These are phyloP conservation scores for Nigrospora oryzae DNA, from an alignment of 2,329 filamentous ascomycete genomes.

Conservation along the genomic window DNA sequence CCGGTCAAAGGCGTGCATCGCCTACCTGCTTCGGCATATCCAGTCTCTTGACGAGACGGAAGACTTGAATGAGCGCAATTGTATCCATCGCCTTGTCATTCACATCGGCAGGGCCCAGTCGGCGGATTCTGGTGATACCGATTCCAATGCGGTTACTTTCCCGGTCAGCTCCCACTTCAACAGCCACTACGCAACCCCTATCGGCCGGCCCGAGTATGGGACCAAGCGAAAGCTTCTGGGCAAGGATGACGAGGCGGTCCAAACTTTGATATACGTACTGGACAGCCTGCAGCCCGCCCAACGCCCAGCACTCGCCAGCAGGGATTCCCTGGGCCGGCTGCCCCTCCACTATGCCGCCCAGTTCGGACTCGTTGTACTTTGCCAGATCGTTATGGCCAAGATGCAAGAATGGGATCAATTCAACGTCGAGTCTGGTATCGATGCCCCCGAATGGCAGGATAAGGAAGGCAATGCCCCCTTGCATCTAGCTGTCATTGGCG, in stretches of 20 bases:
- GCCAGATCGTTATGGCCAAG: conserved; percentile 74
- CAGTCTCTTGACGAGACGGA: conserved; percentile 74
- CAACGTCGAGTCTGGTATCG: conserved; percentile 75
- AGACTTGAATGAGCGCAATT: conserved; percentile 91
- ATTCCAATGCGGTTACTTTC: conserved; percentile 40
- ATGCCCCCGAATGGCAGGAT: conserved; percentile 85
- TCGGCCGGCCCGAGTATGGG: conserved; percentile 44
- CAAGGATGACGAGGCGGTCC: conserved; percentile 67
- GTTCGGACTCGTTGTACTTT: conserved; percentile 88
- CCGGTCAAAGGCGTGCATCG: conserved; percentile 60
- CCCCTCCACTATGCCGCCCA: conserved; percentile 92
- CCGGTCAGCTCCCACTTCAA: conserved; percentile 45
- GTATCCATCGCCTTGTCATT: conserved; percentile 85
- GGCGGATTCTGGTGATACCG: conserved; percentile 35
- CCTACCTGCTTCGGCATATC: conserved; percentile 60
- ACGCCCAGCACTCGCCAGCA: conserved; percentile 54
- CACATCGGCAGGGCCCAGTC: conserved; percentile 74
- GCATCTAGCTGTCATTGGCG: conserved; percentile 85
- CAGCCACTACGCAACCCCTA: conserved; percentile 69
- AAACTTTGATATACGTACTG: conserved; percentile 55
- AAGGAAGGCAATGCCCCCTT: conserved; percentile 83
- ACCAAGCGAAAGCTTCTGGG: conserved; percentile 60
- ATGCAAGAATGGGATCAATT: conserved; percentile 90
- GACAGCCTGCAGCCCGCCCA: conserved; percentile 62
- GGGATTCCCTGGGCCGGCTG: conserved; percentile 73